Evolutionary conservation across 345 rosid species (phyloP).

Genomic region (Laguncularia racemosa): DNA sequence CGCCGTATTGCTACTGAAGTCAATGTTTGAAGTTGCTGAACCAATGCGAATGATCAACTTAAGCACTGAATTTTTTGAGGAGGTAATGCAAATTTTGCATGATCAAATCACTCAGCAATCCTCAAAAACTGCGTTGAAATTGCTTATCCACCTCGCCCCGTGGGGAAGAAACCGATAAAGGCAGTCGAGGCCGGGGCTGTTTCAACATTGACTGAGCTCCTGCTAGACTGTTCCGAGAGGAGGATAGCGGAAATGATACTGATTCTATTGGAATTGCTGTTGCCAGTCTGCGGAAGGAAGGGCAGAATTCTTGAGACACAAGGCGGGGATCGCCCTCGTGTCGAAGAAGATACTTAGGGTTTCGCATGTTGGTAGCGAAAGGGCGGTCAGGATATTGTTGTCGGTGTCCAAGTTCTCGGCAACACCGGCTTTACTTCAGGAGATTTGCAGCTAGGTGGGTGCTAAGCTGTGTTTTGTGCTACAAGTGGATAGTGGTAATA

Average conservation of each 20-base stretch:
- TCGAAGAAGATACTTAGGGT: conserved; percentile 38
- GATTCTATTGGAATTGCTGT: conserved; percentile 23
- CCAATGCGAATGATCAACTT: conserved; percentile 28
- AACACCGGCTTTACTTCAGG: conserved; percentile 23
- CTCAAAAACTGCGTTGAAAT: conserved; percentile 34
- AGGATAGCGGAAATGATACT: conserved; percentile 35
- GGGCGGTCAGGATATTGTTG: conserved; percentile 31
- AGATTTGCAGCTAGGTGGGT: conserved; percentile 35
- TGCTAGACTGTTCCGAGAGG: conserved; percentile 29
- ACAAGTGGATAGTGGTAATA: conserved; percentile 24
- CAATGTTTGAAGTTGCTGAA: conserved; percentile 32
- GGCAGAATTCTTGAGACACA: conserved; percentile 25
- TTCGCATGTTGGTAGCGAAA: conserved; percentile 30
- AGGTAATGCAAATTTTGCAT: conserved; percentile 24
- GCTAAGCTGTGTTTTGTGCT: conserved; percentile 33
- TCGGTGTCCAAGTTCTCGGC: conserved; percentile 27
- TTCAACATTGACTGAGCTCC: conserved; percentile 29
- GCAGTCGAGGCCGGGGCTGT: conserved; percentile 37
- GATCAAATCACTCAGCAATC: conserved; percentile 46
- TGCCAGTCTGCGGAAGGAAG: conserved; percentile 43
- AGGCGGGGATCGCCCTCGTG: conserved; percentile 31
- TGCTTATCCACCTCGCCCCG: conserved; percentile 30
- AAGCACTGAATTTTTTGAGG: conserved; percentile 25
- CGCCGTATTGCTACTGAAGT: conserved; percentile 24
- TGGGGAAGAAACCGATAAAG: conserved; percentile 62